Evolutionary conservation across 2,329 filamentous ascomycete genomes (phyloP), one percentile per base, ranked within the genome.

Genomic region (Helotiales sp.): DNA sequence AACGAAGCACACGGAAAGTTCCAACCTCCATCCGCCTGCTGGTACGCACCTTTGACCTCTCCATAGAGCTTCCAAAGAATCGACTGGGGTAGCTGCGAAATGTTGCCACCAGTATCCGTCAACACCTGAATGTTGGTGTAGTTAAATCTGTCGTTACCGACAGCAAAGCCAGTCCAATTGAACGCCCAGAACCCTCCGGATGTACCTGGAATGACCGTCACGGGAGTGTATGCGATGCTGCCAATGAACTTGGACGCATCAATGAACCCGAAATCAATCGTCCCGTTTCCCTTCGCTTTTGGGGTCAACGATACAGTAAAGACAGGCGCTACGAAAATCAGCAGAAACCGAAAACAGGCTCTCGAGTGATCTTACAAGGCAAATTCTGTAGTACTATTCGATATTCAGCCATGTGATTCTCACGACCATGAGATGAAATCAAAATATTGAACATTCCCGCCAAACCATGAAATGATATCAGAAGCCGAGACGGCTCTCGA

Each of bases 251-350:
- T 79, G 59, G 71, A 69, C 13, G 55, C 65, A 71, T 84, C 76
- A 60, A 84, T 80, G 70, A 72, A 80, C 38, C 81, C 81, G 57
- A 83, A 83, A 66, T 81, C 76, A 70, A 82, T 82, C 22, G 71
- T 74, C 24, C 80, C 77, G 7, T 73, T 60, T 3, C 67, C 64
- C 7, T 3, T 6, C 8, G 38, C 10, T 58, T 76, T 73, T 59
- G 77, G 74, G 68, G 78, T 78, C 42, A 83, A 71, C 44, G 73
- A 71, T 29, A 78, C 80, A 12, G 83, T 81, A 68, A 86, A 86
- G 17, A 87, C 66, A 9, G 77, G 78, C 63, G 70, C 58, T 64
- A 24, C 5, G 22, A 15, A n/a, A 38, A 17, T 61, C 24, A 60
- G 54, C 31, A 12, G 24, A 9, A 17, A 25, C 12, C 17, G n/a